A percentile compares a stretch with the other conserved stretches of the same genome.
These are phyloP conservation scores for Ogataea trehaloabstinens DNA, from an alignment of 805 yeast species.

Conservation along the genomic window DNA sequence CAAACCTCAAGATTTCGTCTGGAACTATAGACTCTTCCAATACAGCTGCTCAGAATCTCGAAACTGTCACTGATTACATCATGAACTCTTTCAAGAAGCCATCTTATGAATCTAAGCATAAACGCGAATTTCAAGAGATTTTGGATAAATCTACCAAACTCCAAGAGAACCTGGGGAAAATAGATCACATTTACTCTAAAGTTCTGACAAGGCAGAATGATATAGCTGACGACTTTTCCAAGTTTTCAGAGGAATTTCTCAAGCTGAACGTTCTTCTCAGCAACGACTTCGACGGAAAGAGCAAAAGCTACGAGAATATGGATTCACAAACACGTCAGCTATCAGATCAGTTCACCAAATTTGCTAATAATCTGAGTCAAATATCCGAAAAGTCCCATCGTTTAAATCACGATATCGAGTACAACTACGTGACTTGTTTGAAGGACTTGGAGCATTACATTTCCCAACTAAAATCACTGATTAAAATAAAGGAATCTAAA, in stretches of 20 bases:
- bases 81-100: slow-evolving; percentile 92
- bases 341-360: slow-evolving; percentile 33
- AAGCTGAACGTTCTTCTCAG: slow-evolving; percentile 49
- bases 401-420: slow-evolving; percentile 56
- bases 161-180: slow-evolving; percentile 75
- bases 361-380: slow-evolving; percentile 38
- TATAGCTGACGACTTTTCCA: slow-evolving; percentile 68
- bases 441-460: slow-evolving; percentile 86
- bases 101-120: slow-evolving; percentile 48
- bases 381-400: slow-evolving; percentile 27
- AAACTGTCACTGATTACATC: slow-evolving; percentile 83
- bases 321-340: slow-evolving; percentile 24
- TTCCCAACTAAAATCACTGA: slow-evolving; percentile 58
- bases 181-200: slow-evolving; percentile 75
- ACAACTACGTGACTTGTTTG: slow-evolving; percentile 75
- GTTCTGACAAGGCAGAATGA: slow-evolving; percentile 72
- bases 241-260: slow-evolving; percentile 65
- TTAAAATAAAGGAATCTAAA: slow-evolving; percentile 86
- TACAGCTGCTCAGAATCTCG: slow-evolving; percentile 40
- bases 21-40: slow-evolving; percentile 20
- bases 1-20: slow-evolving; percentile 44
- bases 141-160: slow-evolving; percentile 78
- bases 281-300: slow-evolving; percentile 33
- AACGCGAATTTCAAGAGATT: slow-evolving; percentile 78
- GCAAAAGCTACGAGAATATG: slow-evolving; percentile 16